phyloP scores from a whole-genome alignment of 768 basidiomycete species.

The Phlebiopsis gigantea region DNA sequence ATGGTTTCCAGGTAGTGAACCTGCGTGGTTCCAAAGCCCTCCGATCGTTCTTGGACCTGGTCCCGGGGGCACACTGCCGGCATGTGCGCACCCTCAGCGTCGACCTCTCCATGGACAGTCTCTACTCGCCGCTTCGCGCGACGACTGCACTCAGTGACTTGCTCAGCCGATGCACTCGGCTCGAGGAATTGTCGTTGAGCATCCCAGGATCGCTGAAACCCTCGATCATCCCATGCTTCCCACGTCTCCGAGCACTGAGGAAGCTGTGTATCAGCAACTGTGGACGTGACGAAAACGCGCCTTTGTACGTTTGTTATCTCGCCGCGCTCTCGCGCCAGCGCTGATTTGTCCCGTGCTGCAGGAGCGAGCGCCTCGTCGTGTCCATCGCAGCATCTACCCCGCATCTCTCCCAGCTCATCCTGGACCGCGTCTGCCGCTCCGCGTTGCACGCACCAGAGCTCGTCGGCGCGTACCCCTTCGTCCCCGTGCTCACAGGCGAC shows the following conservation, averaged over 20 bases:
- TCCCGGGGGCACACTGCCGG: constrained; percentile 47
- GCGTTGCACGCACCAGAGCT: constrained; percentile 57
- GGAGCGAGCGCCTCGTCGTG: constrained; percentile 67
- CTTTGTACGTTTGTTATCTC: constrained; percentile 28
- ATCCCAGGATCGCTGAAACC: constrained; percentile 46
- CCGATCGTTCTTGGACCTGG: constrained; percentile 46
- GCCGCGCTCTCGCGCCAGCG: background rate
- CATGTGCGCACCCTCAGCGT: constrained; percentile 45
- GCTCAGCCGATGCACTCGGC: constrained; percentile 43
- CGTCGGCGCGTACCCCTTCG: constrained; percentile 44
- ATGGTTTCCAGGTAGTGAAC: constrained; percentile 37
- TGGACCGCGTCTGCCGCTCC: constrained; percentile 64
- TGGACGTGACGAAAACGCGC: constrained; percentile 29
- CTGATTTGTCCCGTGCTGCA: constrained; percentile 22
- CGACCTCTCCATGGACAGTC: constrained; percentile 30
- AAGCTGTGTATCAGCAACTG: constrained; percentile 44
- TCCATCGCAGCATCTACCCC: constrained; percentile 58
- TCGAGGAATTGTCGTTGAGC: constrained; percentile 43
- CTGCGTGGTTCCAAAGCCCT: constrained; percentile 42
- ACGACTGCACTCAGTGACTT: constrained; percentile 47
- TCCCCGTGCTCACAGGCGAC: constrained; percentile 61
- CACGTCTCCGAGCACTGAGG: constrained; percentile 35
- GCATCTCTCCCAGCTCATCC: constrained; percentile 47
- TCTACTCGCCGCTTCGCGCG: constrained; percentile 20
- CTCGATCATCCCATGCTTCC: constrained; percentile 45